Evolutionary conservation across 129 eudicot genomes (phyloP).

Genomic region (Pseudognaphalium luteoalbum): DNA sequence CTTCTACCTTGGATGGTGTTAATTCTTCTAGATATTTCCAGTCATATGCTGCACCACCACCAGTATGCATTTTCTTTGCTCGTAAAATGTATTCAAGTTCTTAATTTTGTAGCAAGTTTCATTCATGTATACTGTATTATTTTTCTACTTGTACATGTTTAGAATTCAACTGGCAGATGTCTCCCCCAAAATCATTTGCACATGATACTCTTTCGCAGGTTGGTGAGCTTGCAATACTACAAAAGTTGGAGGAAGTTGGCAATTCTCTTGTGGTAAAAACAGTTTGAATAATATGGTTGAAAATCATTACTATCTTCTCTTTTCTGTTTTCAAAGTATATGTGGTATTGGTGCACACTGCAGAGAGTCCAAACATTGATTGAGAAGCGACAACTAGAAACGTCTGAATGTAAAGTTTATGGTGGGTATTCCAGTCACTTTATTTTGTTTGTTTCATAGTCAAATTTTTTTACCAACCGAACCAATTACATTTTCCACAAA

Average conservation of each 20-base stretch:
- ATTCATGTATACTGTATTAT: not conserved
- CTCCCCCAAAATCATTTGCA: conserved; percentile 38
- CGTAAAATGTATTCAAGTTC: not conserved
- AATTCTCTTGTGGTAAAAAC: conserved; percentile 61
- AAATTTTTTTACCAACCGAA: not conserved
- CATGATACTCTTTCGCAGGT: conserved; percentile 38
- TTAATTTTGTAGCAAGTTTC: not conserved
- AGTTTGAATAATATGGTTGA: not conserved
- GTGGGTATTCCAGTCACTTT: conserved; percentile 18
- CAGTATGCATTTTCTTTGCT: conserved; percentile 34
- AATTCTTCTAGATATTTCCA: conserved; percentile 39
- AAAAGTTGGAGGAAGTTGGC: conserved; percentile 79
- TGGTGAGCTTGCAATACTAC: conserved; percentile 49
- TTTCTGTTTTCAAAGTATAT: not conserved
- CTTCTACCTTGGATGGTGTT: conserved; percentile 43
- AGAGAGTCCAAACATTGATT: conserved; percentile 67
- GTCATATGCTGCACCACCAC: conserved; percentile 29
- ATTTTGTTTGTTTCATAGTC: not conserved
- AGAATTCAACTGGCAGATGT: conserved; percentile 40
- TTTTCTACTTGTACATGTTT: not conserved
- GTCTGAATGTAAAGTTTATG: conserved; percentile 37
- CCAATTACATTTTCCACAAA: not conserved
- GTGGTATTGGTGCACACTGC: conserved; percentile 28
- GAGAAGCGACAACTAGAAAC: conserved; percentile 50
- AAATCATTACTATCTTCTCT: not conserved